Evolutionary conservation across 1,284 basidiomycete genomes (phyloP).

Genomic region (Malassezia globosa): DNA sequence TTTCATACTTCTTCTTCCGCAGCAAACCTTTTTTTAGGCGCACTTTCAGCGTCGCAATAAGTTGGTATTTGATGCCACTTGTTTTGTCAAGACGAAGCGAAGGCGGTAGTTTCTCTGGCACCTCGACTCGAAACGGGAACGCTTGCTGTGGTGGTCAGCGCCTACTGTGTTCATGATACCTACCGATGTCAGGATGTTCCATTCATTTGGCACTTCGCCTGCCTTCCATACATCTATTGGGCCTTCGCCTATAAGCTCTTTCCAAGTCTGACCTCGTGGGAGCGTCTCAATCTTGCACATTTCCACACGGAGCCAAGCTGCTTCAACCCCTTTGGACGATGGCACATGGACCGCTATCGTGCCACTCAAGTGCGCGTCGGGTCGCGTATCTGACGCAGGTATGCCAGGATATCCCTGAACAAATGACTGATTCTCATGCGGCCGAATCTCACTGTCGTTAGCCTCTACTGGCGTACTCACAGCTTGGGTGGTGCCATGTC

Average conservation of each 20-base stretch:
- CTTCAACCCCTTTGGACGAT: slow-evolving; percentile 33
- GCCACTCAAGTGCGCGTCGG: slow-evolving; percentile 38
- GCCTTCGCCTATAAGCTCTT: slow-evolving; percentile 39
- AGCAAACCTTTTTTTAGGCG: slow-evolving; percentile 33
- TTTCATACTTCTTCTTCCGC: slow-evolving; percentile 2
- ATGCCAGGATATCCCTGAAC: slow-evolving; percentile 44
- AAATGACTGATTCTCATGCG: slow-evolving; percentile 37
- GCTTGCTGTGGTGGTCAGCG: neutral
- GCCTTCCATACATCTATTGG: slow-evolving; percentile 42
- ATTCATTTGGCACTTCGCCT: slow-evolving; percentile 23
- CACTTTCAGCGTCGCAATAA: slow-evolving; percentile 40
- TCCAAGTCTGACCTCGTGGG: slow-evolving; percentile 40
- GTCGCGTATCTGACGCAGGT: slow-evolving; percentile 23
- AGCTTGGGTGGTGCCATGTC: neutral
- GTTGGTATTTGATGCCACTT: slow-evolving; percentile 36
- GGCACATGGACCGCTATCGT: slow-evolving; percentile 34
- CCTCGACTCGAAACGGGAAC: slow-evolving; percentile 29
- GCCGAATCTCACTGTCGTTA: slow-evolving; percentile 23
- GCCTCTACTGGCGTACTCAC: too few species aligned
- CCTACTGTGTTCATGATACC: neutral
- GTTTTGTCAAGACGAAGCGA: slow-evolving; percentile 38
- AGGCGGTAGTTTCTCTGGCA: slow-evolving; percentile 41
- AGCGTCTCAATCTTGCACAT: slow-evolving; percentile 42
- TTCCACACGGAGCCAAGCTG: slow-evolving; percentile 42
- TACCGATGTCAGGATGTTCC: slow-evolving; percentile 22